Conservation (phyloP, 129 eudicot species). For the Ambrosia trifida region DNA sequence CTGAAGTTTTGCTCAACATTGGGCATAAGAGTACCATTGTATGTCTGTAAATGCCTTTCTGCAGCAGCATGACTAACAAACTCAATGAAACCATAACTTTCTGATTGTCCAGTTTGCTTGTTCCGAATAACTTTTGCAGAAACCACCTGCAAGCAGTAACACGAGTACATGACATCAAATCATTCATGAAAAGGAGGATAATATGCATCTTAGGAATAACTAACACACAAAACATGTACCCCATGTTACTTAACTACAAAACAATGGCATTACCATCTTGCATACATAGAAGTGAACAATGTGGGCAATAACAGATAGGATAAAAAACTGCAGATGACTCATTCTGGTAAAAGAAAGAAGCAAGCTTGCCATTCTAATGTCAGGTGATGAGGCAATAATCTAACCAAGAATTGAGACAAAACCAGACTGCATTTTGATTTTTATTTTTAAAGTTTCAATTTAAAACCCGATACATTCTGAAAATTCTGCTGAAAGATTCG, state of each 20-base stretch:
- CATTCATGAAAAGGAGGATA: constrained; percentile 11
- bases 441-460: not conserved
- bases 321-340: not conserved
- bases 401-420: not conserved
- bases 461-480: not conserved
- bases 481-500: not conserved
- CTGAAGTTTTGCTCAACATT: constrained; percentile 73
- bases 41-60: constrained; percentile 77
- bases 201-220: not conserved
- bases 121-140: constrained; percentile 88
- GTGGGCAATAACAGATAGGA: not conserved
- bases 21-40: constrained; percentile 78
- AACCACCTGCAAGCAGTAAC: constrained; percentile 53
- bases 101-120: constrained; percentile 85
- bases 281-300: constrained; percentile 5
- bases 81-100: constrained; percentile 91
- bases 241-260: constrained; percentile 1
- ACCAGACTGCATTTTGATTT: not conserved
- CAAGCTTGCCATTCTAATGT: not conserved
- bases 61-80: constrained; percentile 80
- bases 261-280: not conserved
- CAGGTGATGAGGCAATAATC: not conserved
- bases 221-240: constrained; percentile 9
- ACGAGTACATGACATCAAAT: not conserved
- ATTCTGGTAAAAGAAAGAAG: not conserved